Base-by-base conservation (phyloP, 2,329 filamentous ascomycete genomes). In the Botryotinia calthae region DNA sequence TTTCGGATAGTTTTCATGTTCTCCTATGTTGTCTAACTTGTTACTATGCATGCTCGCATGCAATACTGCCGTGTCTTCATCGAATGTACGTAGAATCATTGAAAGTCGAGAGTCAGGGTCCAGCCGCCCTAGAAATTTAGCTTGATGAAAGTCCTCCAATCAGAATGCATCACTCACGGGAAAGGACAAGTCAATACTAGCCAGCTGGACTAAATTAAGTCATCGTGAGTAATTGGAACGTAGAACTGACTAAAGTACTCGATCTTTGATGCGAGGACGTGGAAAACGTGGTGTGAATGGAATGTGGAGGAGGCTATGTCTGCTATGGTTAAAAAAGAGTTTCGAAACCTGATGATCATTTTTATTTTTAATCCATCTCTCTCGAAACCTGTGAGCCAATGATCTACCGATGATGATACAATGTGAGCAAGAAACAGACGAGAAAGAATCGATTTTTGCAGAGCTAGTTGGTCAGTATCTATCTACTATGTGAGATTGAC, bases 61-160 rank as follows among this genome's bases (percentile, higher is more conserved):
- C 34, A 42, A n/a, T 63, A 63, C 64, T 66, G 61, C 61, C 10
- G 61, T 64, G 16, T n/a, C 61, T 54, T 54, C 22, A 40, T 66
- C 31, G 46, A 34, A 66, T 66, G 64, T 40, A 54, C 48, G 46
- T 54, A n/a, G 46, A 54, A 46, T 66, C 64, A 18, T 28, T 40
- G 64, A 51, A 25, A 54, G 46, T 25, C n/a, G 61, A 44, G 37
- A 46, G 61, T 64, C 61, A 64, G 40, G 61, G 40, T 64, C 61
- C 61, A 64, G 46, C 61, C 61, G n/a, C 61, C 61, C 40, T 31
- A 46, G 61, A 44, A 10, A 64, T 31, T 54, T 44, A 64, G 61
- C 42, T 44, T 8, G 61, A 44, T 12, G n/a, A 42, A 22, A n/a
- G 48, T n/a, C 20, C 3, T 42, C 61, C 7, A 44, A 22, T n/a